Evolutionary conservation across 345 rosid species (phyloP).

Genomic region (Reutealis trisperma): DNA sequence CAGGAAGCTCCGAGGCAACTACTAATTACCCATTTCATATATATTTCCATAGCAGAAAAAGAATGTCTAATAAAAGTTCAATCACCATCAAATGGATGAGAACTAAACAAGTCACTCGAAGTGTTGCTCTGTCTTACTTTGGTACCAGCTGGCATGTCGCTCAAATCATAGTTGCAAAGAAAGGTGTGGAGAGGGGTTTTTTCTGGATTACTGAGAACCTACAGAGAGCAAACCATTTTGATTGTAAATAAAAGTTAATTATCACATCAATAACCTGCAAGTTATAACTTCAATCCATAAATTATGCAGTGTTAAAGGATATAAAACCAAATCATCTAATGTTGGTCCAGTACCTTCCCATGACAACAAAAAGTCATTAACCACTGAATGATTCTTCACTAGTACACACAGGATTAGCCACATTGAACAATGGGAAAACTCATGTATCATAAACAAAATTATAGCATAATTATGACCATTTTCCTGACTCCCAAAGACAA

Average conservation of each 20-base stretch:
- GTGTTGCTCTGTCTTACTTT: constrained; percentile 44
- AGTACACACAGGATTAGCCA: background rate
- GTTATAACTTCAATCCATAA: constrained; percentile 1
- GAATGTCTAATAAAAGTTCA: background rate
- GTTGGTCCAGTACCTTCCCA: background rate
- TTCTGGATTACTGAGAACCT: constrained; percentile 99
- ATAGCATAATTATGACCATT: background rate
- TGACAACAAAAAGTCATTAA: background rate
- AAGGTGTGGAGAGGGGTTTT: constrained; percentile 95
- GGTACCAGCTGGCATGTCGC: constrained; percentile 91
- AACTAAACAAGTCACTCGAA: background rate
- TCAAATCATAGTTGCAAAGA: constrained; percentile 93
- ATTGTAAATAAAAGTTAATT: constrained; percentile 22
- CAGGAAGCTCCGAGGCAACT: background rate
- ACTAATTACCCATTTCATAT: background rate
- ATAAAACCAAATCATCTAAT: background rate
- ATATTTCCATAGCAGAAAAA: background rate
- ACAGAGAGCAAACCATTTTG: constrained; percentile 26
- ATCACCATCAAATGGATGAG: background rate
- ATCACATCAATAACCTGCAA: constrained; percentile 7
- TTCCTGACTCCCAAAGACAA: background rate
- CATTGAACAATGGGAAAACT: background rate
- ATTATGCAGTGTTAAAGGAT: background rate
- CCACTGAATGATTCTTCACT: background rate
- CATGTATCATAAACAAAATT: background rate